Evolutionary conservation across 2,329 filamentous ascomycete species (phyloP), one percentile per base, ranked within the genome.

Genomic region (Dryadomyces quercivorus): DNA sequence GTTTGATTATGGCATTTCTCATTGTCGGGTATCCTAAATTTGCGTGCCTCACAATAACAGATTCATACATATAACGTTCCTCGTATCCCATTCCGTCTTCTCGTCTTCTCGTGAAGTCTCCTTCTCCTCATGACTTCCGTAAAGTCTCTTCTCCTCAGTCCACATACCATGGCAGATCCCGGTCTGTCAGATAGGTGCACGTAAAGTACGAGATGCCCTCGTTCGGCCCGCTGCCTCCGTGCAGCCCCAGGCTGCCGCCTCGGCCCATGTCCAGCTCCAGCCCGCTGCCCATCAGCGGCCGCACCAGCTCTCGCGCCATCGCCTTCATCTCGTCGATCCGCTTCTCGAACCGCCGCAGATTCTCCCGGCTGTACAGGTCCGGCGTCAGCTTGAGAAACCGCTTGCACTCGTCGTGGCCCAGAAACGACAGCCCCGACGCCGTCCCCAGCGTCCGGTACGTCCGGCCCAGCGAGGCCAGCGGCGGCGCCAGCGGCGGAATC

Each of bases 271-370:
- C 89, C 50, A 95, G 76, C 68, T 95, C 88, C 13, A 96, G 75
- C 52, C 84, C 86, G 64, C 88, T 93, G 52, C 85, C 79, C 84
- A 94, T 94, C 13, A 96, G 72, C 4, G 91, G 91, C 56, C 84
- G 83, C 8, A 96, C 91, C 16, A 86, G 75, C 63, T 95, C 88
- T 53, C 86, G 76, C 7, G 91, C 92, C 64, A 92, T 78, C 55
- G 79, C 78, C 71, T 95, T 96, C 54, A 96, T 75, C 72, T 96
- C 91, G 56, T 95, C 89, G 61, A 96, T 78, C 55, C 89, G 79
- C 63, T 86, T 82, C 72, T 96, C 92, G 61, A 96, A 95, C 4
- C 86, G 77, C 57, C 85, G 81, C 50, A 96, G 69, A 58, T 88
- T 92, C n/a, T 96, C 91, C 18, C 91, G 78, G 47, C 80, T 88